A percentile compares a stretch with the other conserved stretches of the same genome.
phyloP scores from a whole-genome alignment of 768 basidiomycete genomes.

The Leccinum longicurvipes region DNA sequence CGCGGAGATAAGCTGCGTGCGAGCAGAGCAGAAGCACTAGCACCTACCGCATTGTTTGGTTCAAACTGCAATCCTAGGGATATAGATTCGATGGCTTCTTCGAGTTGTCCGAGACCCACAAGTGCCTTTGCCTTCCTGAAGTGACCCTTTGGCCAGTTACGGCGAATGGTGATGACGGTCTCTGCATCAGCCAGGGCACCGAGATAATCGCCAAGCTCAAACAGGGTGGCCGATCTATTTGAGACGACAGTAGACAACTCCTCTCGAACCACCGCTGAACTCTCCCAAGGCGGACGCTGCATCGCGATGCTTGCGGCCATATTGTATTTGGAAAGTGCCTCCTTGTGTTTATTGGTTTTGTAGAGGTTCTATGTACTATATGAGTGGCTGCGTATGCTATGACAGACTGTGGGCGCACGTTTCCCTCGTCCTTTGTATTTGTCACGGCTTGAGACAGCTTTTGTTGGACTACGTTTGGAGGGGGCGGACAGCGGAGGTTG shows the following conservation, averaged over 20 bases:
- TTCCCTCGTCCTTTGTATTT: slow-evolving; percentile 89
- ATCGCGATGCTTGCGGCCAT: slow-evolving; percentile 73
- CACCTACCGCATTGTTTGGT: slow-evolving; percentile 54
- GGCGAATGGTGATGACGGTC: slow-evolving; percentile 77
- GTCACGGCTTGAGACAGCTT: slow-evolving; percentile 74
- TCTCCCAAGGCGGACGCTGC: slow-evolving; percentile 87
- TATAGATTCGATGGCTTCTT: slow-evolving; percentile 81
- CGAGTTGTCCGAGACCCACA: slow-evolving; percentile 58
- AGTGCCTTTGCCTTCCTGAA: slow-evolving; percentile 93
- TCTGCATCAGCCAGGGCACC: slow-evolving; percentile 88
- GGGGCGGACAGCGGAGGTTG: slow-evolving; percentile 73
- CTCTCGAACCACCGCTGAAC: slow-evolving; percentile 77
- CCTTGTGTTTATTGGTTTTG: slow-evolving; percentile 64
- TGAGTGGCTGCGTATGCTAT: slow-evolving; percentile 4
- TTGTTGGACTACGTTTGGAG: slow-evolving; percentile 70
- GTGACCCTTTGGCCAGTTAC: slow-evolving; percentile 93
- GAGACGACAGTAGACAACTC: slow-evolving; percentile 88
- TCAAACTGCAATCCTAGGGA: slow-evolving; percentile 85
- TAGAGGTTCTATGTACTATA: slow-evolving; percentile 57
- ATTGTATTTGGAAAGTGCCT: slow-evolving; percentile 78
- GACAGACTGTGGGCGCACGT: slow-evolving; percentile 53
- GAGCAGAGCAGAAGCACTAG: background rate
- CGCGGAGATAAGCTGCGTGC: slow-evolving; percentile 7
- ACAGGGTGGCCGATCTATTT: slow-evolving; percentile 88
- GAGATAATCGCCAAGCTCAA: slow-evolving; percentile 71